phyloP scores from a whole-genome alignment of 768 basidiomycete species.

The Lyophyllum decastes region DNA sequence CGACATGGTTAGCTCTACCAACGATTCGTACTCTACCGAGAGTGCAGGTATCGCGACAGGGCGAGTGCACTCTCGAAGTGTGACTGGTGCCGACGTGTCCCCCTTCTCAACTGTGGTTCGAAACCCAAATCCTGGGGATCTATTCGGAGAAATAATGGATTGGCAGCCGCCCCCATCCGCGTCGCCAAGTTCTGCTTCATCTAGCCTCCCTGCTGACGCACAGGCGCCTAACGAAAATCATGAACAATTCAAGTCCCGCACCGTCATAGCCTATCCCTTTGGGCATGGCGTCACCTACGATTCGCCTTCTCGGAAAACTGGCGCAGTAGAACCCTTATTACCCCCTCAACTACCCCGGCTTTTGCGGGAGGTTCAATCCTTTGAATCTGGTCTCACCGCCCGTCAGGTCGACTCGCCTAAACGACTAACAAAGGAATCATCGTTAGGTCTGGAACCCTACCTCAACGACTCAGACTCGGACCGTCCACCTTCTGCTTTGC shows the following conservation, averaged over 20 bases:
- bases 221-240: slow-evolving; percentile 26
- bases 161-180: slow-evolving; percentile 47
- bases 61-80: slow-evolving; percentile 77
- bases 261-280: slow-evolving; percentile 56
- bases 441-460: slow-evolving; percentile 14
- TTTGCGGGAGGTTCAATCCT: slow-evolving; percentile 85
- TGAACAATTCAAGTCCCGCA: slow-evolving; percentile 21
- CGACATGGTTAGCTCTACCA: slow-evolving; percentile 42
- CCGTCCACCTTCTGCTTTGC: slow-evolving; percentile 30
- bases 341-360: slow-evolving; percentile 44
- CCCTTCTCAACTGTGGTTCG: slow-evolving; percentile 35
- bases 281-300: slow-evolving; percentile 65
- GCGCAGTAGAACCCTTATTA: slow-evolving; percentile 35
- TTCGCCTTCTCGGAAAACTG: slow-evolving; percentile 49
- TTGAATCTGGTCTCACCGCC: slow-evolving; percentile 81
- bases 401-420: slow-evolving; percentile 45
- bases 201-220: slow-evolving; percentile 23
- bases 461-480: slow-evolving; percentile 16
- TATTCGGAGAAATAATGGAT: slow-evolving; percentile 68
- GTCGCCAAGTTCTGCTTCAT: slow-evolving; percentile 35
- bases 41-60: slow-evolving; percentile 36
- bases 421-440: slow-evolving; percentile 10
- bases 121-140: slow-evolving; percentile 41
- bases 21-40: slow-evolving; percentile 25
- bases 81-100: slow-evolving; percentile 68